Evolutionary conservation across 106 monocot species (phyloP).

Genomic region (Dendrobium catenatum): DNA sequence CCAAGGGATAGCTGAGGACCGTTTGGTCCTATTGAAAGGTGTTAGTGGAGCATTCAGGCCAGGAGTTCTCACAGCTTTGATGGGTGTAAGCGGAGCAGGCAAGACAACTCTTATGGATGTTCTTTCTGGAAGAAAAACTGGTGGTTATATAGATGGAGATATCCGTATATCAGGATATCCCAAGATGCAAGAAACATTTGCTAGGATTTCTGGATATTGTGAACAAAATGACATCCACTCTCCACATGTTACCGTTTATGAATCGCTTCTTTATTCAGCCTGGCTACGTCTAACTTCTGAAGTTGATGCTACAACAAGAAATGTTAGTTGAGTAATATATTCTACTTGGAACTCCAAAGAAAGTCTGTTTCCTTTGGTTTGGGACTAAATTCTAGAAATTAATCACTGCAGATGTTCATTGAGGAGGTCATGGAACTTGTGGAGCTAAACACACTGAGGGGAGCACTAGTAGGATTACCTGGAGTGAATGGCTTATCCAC

Average conservation of each 20-base stretch:
- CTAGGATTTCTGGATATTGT: constrained; percentile 82
- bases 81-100: constrained; percentile 92
- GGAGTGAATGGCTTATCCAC: constrained; percentile 79
- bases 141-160: constrained; percentile 73
- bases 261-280: constrained; percentile 72
- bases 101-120: constrained; percentile 94
- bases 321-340: constrained; percentile 27
- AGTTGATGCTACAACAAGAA: constrained; percentile 43
- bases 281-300: constrained; percentile 71
- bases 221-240: constrained; percentile 92
- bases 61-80: constrained; percentile 80
- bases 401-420: constrained; percentile 52
- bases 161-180: constrained; percentile 74
- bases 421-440: constrained; percentile 93
- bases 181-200: constrained; percentile 89
- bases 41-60: constrained; percentile 78
- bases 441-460: constrained; percentile 55
- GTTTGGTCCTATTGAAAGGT: constrained; percentile 57
- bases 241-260: constrained; percentile 76
- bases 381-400: not conserved
- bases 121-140: constrained; percentile 81
- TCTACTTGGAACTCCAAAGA: not conserved
- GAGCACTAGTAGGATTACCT: constrained; percentile 70
- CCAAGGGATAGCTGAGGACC: constrained; percentile 42
- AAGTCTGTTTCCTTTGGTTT: not conserved